phyloP scores from a whole-genome alignment of 306 rosid species.

The Sicyos baderoa region DNA sequence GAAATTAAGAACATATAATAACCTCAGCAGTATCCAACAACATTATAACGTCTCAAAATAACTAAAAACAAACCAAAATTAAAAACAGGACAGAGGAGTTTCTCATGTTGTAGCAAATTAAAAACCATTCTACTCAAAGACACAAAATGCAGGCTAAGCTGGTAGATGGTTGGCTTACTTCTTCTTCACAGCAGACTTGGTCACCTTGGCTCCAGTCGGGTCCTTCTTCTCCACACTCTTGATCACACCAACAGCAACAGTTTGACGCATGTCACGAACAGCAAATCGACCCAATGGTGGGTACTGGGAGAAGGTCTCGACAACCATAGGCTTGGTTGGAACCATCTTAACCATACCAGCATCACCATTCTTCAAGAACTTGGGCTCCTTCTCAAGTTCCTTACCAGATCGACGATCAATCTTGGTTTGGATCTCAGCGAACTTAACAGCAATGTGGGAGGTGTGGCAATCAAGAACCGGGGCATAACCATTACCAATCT shows the following conservation, averaged over 20 bases:
- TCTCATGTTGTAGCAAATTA: conserved; percentile 5
- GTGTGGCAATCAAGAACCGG: conserved; percentile 57
- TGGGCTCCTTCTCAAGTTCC: conserved; percentile 22
- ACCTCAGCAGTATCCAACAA: not conserved
- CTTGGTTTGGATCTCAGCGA: conserved; percentile 38
- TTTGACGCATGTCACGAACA: conserved; percentile 48
- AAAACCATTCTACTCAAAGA: not conserved
- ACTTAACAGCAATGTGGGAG: conserved; percentile 50
- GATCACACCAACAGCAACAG: conserved; percentile 22
- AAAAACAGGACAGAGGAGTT: not conserved
- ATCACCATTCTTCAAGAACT: conserved; percentile 27
- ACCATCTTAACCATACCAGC: conserved; percentile 27
- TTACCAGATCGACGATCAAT: conserved; percentile 41
- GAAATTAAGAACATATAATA: not conserved
- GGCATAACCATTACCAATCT: conserved; percentile 25
- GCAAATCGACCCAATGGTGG: conserved; percentile 57
- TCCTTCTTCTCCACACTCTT: conserved; percentile 29
- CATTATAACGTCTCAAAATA: not conserved
- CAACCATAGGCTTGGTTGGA: conserved; percentile 30
- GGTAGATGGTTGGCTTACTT: not conserved
- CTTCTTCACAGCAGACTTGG: conserved; percentile 24
- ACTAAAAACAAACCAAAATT: not conserved
- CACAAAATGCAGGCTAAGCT: not conserved
- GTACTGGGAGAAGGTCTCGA: conserved; percentile 22
- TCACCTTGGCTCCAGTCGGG: conserved; percentile 22